A percentile compares a stretch with the other conserved stretches of the same genome.
Conservation (phyloP, 78 protist species). For the Acrasis kona region DNA sequence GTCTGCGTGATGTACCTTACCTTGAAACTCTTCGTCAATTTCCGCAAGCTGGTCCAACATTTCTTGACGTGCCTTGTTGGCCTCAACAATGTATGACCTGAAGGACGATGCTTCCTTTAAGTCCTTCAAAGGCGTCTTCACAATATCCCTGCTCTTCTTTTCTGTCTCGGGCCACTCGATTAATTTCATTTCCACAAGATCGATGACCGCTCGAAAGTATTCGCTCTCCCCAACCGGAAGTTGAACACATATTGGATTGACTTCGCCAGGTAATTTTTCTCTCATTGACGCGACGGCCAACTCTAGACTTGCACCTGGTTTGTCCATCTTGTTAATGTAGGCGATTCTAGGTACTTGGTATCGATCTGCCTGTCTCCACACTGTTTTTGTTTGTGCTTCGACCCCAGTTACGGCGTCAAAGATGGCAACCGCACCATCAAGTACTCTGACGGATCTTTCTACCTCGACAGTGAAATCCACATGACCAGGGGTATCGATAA, state of each 20-base stretch:
- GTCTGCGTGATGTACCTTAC: no score
- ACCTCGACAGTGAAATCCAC: conserved; percentile 94
- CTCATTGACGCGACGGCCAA: conserved; percentile 10
- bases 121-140: neutral
- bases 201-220: neutral
- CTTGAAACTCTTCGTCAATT: conserved; percentile 30
- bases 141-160: neutral
- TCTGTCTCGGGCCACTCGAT: neutral
- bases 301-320: conserved; percentile 62
- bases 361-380: conserved; percentile 56
- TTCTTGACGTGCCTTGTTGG: neutral
- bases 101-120: neutral
- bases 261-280: neutral
- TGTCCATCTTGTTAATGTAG: conserved; percentile 88
- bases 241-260: conserved; percentile 44
- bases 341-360: conserved; percentile 67
- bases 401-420: conserved; percentile 87
- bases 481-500: conserved; percentile 94
- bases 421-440: conserved; percentile 73
- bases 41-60: conserved; percentile 30
- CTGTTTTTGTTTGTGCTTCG: conserved; percentile 75
- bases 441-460: conserved; percentile 69
- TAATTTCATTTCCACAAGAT: neutral
- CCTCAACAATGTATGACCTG: neutral
- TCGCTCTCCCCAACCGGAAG: conserved; percentile 29